Base-by-base conservation (phyloP, 2,329 filamentous ascomycete species). In the Clonostachys sp. region DNA sequence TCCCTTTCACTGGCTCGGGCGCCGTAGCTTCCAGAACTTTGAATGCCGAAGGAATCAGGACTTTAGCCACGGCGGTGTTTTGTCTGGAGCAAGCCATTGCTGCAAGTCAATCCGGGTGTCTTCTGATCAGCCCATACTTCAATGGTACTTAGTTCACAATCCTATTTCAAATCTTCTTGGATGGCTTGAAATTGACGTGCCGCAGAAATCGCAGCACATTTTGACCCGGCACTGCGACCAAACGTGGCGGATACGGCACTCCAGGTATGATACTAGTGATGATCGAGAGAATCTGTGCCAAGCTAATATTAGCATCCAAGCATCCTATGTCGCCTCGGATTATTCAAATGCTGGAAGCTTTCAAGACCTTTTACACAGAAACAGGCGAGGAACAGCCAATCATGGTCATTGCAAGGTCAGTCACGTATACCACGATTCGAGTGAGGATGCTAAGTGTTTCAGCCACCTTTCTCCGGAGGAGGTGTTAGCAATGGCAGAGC, bases 341-440 rank as follows among this genome's bases (percentile, higher is more conserved):
- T n/a, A 49, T 74, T 17, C 72, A 75, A 51, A 77, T 77, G 41
- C 58, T 74, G 14, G 68, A 75, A 49, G 71, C 65, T 0, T 77
- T 75, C 58, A 67, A 63, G 48, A 62, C 61, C 4, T 62, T 75
- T 17, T 72, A 71, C 49, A 65, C 64, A 44, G 66, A 72, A 51
- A 76, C 72, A 0, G 73, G 73, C n/a, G 66, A 67, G 48, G 64
- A 69, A 45, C 73, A 77, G 56, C 73, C 74, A 2, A 58, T 73
- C 12, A 52, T 77, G 13, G 76, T 75, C 55, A 70, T 70, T 40
- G 72, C 72, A 5, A 72, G 67, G 65, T 67, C 4, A 4, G 24
- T 30, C 24, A 10, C 24, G 10, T 30, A 2, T 30, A 2, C 24
- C 24, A 10, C 24, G 8, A 30, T 30, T 10, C 24, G 9, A 30